Percentiles rank a stretch among this genome's conserved stretches.
phyloP scores from a whole-genome alignment of 306 rosid species.

The Aeschynomene evenia region DNA sequence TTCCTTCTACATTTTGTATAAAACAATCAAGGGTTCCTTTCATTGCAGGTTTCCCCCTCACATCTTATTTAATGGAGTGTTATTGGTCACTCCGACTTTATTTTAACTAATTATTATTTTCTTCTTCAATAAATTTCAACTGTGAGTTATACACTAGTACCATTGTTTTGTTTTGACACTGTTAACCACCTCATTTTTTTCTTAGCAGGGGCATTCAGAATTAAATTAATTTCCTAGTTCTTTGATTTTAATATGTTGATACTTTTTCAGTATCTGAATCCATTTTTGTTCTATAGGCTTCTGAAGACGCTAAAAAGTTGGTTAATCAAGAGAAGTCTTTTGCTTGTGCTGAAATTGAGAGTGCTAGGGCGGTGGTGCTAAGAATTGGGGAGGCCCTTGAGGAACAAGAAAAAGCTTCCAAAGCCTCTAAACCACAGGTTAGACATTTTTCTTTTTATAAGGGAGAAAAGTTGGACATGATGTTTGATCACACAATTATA shows the following conservation, averaged over 20 bases:
- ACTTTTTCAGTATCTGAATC: not conserved
- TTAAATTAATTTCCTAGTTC: not conserved
- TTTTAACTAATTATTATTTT: not conserved
- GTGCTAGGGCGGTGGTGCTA: conserved; percentile 87
- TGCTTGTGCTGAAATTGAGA: conserved; percentile 96
- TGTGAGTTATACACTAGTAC: not conserved
- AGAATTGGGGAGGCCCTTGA: conserved; percentile 96
- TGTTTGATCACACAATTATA: conserved; percentile 9
- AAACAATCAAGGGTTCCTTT: conserved; percentile 5
- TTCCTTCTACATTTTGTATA: not conserved
- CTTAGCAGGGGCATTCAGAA: conserved; percentile 8
- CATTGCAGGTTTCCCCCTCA: not conserved
- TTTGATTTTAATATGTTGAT: not conserved
- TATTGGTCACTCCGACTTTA: not conserved
- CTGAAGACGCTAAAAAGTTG: conserved; percentile 97
- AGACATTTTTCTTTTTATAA: not conserved
- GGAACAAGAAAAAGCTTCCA: conserved; percentile 60
- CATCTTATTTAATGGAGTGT: conserved; percentile 18
- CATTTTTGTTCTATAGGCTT: conserved; percentile 54
- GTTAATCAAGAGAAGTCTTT: conserved; percentile 95
- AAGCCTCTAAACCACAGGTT: conserved; percentile 77
- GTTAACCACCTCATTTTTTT: not conserved
- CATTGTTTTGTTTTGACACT: not conserved
- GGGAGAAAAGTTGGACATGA: not conserved
- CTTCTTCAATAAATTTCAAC: not conserved